phyloP scores from a whole-genome alignment of 1,284 basidiomycete genomes.

The Microbotryum lychnidis-dioicae region DNA sequence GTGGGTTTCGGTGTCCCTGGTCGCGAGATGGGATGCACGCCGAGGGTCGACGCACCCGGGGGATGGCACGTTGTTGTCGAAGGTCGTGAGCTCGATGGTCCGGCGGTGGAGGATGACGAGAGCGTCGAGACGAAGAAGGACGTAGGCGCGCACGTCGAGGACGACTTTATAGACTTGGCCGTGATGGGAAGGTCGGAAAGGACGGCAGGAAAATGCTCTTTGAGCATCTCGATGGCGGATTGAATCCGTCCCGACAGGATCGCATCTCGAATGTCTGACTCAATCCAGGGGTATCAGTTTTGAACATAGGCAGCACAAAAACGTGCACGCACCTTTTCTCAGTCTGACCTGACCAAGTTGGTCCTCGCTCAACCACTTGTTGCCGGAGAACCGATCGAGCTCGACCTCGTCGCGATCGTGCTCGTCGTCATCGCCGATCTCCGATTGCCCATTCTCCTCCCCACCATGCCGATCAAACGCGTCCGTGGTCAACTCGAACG shows the following conservation, averaged over 20 bases:
- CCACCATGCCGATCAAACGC: no score
- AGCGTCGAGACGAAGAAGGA: constrained; percentile 20
- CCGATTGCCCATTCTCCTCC: background rate
- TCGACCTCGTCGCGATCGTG: background rate
- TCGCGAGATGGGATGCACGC: background rate
- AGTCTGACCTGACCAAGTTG: constrained; percentile 40
- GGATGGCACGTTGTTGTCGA: background rate
- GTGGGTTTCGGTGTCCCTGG: background rate
- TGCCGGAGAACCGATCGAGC: background rate
- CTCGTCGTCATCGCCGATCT: background rate
- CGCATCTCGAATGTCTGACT: constrained; percentile 54
- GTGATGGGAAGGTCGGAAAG: constrained; percentile 40
- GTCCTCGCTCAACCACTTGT: background rate
- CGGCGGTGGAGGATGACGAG: background rate
- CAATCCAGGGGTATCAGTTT: background rate
- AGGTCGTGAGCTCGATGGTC: background rate
- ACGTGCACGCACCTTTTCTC: constrained; percentile 50
- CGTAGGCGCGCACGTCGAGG: constrained; percentile 7
- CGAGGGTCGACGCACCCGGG: background rate
- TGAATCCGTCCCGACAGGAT: constrained; percentile 63
- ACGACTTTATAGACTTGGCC: background rate
- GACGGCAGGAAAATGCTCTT: constrained; percentile 60
- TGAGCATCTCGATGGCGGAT: constrained; percentile 57
- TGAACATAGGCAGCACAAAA: background rate
- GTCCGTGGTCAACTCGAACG: background rate